Percentiles rank a stretch among this genome's conserved stretches.
These are phyloP conservation scores for Trichoderma sp. DNA, from an alignment of 2,329 filamentous ascomycete genomes.

Conservation along the genomic window DNA sequence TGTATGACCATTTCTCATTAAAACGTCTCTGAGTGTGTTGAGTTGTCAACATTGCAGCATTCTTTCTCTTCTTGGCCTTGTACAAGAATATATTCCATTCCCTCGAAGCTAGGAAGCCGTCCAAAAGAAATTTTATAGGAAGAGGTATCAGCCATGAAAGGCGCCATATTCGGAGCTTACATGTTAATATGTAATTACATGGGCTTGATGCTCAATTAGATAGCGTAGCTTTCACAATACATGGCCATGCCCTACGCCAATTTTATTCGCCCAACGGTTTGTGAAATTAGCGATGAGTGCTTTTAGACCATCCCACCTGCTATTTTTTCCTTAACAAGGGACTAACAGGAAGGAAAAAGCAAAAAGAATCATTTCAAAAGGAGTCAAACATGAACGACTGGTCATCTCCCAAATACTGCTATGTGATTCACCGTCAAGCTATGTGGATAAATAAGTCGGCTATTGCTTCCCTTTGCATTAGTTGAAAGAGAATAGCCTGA, in stretches of 20 bases:
- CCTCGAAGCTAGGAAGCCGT: background rate
- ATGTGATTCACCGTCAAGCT: background rate
- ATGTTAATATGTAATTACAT: background rate
- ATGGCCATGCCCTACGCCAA: background rate
- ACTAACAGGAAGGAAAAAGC: background rate
- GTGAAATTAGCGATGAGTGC: background rate
- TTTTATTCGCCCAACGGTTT: background rate
- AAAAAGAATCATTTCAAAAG: background rate
- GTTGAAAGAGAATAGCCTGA: background rate
- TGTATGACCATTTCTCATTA: background rate
- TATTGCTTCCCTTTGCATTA: background rate
- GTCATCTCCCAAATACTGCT: background rate
- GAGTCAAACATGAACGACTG: background rate
- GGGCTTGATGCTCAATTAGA: background rate
- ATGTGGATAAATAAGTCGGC: background rate
- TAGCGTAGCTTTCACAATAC: background rate
- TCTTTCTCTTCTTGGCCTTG: background rate
- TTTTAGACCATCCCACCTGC: background rate
- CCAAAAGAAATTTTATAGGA: background rate
- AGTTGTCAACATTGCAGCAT: too few species aligned
- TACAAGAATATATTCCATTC: background rate
- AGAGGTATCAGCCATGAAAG: background rate
- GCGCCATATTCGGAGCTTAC: background rate
- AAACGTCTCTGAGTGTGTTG: too few species aligned
- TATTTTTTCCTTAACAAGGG: too few species aligned